These are phyloP conservation scores for Fistulifera solaris DNA, from an alignment of 108 stramenopile genomes.

Conservation along the genomic window DNA sequence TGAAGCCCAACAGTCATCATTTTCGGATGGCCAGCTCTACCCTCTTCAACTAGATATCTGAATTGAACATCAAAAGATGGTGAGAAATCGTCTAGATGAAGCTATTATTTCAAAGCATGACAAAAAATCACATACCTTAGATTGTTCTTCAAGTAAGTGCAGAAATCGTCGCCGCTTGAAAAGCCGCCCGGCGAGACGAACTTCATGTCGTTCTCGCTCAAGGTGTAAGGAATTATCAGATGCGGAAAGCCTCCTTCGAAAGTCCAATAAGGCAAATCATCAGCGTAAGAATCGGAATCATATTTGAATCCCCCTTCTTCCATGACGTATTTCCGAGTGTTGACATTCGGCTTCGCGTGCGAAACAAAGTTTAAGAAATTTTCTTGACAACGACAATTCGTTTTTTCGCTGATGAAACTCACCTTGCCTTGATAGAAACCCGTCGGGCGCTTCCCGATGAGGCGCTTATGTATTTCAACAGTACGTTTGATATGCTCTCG, in stretches of 20 bases:
- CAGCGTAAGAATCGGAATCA: conserved; percentile 87
- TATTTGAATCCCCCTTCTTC: conserved; percentile 91
- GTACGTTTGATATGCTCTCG: conserved; percentile 82
- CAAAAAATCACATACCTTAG: conserved; percentile 28
- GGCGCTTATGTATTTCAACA: conserved; percentile 75
- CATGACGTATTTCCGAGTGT: conserved; percentile 67
- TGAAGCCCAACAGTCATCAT: conserved; percentile 94
- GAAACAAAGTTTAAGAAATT: conserved; percentile 13
- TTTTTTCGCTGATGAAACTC: conserved; percentile 1
- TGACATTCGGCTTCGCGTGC: conserved; percentile 44
- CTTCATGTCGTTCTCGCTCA: conserved; percentile 92
- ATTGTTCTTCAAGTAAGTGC: conserved; percentile 68
- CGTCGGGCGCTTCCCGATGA: conserved; percentile 78
- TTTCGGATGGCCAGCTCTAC: conserved; percentile 68
- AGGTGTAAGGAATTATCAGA: conserved; percentile 87
- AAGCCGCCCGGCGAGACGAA: conserved; percentile 83
- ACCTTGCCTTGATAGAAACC: conserved; percentile 92
- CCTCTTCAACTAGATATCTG: conserved; percentile 74
- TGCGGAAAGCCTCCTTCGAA: conserved; percentile 68
- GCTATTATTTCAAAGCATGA: conserved; percentile 2
- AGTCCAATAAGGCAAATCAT: conserved; percentile 92
- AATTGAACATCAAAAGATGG: neutral
- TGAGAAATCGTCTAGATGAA: neutral
- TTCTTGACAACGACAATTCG: too few species aligned
- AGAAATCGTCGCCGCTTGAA: conserved; percentile 71